Evolutionary conservation across 139 green algal species (phyloP), one percentile per base, ranked within the genome.

Genomic region (Chlamydomonas incerta): DNA sequence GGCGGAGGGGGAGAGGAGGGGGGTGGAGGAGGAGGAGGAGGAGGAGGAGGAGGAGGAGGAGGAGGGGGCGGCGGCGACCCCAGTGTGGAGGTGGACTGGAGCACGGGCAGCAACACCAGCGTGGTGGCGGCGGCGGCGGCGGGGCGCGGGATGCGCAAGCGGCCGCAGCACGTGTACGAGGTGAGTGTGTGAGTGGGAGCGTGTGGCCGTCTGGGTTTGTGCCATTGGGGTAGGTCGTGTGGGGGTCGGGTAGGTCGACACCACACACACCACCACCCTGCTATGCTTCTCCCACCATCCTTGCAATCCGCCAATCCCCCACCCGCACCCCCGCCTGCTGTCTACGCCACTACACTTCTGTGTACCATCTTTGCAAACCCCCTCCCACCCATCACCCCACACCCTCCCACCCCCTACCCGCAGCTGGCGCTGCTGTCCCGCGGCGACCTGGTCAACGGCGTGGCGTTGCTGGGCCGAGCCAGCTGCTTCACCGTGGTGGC

Each of bases 341-440:
- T n/a, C n/a, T n/a, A n/a, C n/a, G n/a, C n/a, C n/a, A n/a, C n/a
- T n/a, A n/a, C n/a, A n/a, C 69, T 20, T 24, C 31, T n/a, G 67
- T 47, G 37, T 46, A 14, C 52, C 67, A 4, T 23, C 20, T 72
- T 50, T 70, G 6, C 10, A 29, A 5, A 63, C 46, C 46, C 26
- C 9, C 28, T 47, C 46, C 50, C 2, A 28, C 26, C 76, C 29
- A 31, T 35, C 76, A 47, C 76, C 33, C 37, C 35, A n/a, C 35
- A 15, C 31, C 21, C 57, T 20, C 26, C 17, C 31, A 10, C 34
- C 10, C 26, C 23, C 52, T 3, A 3, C 33, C 58, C 62, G 18
- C 66, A 85, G 80, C 50, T 85, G 33, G 80, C 80, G 31, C 52
- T 85, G 67, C 80, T 85, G n/a, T 68, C 66, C 50, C 66, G 67